Conservation (phyloP, 1,139 yeast species). For the Magnusiomyces tetraspermus region DNA sequence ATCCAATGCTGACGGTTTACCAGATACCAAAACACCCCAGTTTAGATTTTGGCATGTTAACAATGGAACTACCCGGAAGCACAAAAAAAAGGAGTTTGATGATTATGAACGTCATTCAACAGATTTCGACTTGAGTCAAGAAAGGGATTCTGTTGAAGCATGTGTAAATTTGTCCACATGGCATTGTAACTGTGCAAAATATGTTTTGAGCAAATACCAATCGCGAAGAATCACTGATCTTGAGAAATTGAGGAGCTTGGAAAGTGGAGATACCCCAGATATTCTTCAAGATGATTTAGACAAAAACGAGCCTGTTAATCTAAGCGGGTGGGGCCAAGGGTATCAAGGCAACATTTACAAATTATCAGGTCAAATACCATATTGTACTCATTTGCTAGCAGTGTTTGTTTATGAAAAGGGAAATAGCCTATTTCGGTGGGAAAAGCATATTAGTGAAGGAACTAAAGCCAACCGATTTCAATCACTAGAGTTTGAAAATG, state of each 20-base stretch:
- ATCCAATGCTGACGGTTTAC: background rate
- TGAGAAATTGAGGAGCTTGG: background rate
- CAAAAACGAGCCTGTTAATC: background rate
- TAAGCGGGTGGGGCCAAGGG: slow-evolving; percentile 5
- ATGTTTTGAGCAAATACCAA: slow-evolving; percentile 1
- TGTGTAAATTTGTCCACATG: background rate
- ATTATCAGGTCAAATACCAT: background rate
- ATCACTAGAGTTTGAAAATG: background rate
- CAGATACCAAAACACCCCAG: background rate
- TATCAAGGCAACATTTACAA: background rate
- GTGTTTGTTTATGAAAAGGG: slow-evolving; percentile 2
- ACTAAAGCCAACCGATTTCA: background rate
- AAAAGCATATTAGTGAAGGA: background rate
- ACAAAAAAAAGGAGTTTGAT: background rate
- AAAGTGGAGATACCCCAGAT: background rate
- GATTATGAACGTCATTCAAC: background rate
- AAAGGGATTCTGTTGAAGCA: background rate
- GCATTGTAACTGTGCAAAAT: slow-evolving; percentile 5
- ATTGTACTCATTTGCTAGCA: background rate
- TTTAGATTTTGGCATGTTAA: background rate
- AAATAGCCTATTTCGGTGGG: background rate
- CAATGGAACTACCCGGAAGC: background rate
- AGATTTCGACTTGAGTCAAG: background rate
- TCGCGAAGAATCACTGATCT: background rate
- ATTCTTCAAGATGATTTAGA: no score